Base-by-base conservation (phyloP, 441 rosid species). In the Gossypium aridum region DNA sequence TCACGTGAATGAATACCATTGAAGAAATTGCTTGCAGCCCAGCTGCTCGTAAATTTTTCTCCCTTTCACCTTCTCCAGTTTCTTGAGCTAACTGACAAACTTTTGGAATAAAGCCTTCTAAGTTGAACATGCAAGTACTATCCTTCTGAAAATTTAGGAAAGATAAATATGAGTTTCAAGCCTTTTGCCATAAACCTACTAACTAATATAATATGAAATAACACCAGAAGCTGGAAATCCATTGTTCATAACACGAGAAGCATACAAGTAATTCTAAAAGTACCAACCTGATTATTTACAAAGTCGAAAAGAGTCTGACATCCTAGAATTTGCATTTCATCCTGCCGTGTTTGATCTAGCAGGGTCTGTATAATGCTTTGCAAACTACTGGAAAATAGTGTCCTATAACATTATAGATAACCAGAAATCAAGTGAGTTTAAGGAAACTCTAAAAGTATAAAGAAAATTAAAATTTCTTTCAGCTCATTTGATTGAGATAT, bases 381-480 rank as follows among this genome's bases (percentile, higher is more conserved):
- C 66, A 90, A 90, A 80, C 97, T 92, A 86, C 87, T 89, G 68
- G 98, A 87, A 80, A 92, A 92, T 47, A 93, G 85, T 77, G 98
- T 89, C 84, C 98, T 91, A 87, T 22, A 59, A 83, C 70, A 82
- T 72, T 47, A 20, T 75, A 16, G 55, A 54, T 45, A 55, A 73
- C 37, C 54, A 71, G 25, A 79, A 31, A 82, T 64, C 69, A 71
- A 13, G 39, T 62, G 64, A 49, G 67, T 43, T 60, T 16, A 56
- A 54, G 75, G 34, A 65, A 53, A 75, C 53, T 37, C 76, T 70
- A 31, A 47, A 73, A 62, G 51, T 34, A 54, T 72, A 45, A 55
- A 51, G 7, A 3, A 43, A 67, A 69, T 22, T 10, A 57, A 26
- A 56, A 53, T 53, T 43, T 9, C 51, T 28, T 54, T 16, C 10